Evolutionary conservation across 2,329 filamentous ascomycete species (phyloP).

Genomic region (Epicoccum nigrum): DNA sequence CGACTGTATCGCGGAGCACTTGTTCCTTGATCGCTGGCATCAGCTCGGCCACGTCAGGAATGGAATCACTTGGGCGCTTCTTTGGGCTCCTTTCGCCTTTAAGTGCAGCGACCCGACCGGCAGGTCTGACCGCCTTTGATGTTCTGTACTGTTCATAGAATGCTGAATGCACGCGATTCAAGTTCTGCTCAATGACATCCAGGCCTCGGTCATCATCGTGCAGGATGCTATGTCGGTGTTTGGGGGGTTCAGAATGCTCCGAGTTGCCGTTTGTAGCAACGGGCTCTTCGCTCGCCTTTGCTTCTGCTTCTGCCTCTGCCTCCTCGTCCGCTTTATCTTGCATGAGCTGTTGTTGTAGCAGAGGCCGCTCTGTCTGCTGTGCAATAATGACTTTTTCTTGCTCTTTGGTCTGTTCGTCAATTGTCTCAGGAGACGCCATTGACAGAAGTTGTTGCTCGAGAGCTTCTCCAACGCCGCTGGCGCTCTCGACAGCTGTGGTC

Average conservation of each 20-base stretch:
- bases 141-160: conserved; percentile 86
- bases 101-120: conserved; percentile 57
- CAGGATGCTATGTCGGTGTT: conserved; percentile 75
- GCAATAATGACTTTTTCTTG: conserved; percentile 88
- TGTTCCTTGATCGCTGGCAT: conserved; percentile 79
- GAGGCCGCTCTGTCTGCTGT: conserved; percentile 84
- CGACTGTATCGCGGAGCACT: conserved; percentile 74
- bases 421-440: conserved; percentile 74
- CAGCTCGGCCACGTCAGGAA: conserved; percentile 87
- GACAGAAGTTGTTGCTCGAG: conserved; percentile 77
- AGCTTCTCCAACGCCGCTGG: conserved; percentile 60
- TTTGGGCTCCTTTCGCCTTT: conserved; percentile 58
- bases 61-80: conserved; percentile 59
- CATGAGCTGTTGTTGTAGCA: conserved; percentile 90
- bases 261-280: conserved; percentile 49
- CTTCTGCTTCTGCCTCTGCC: conserved; percentile 50
- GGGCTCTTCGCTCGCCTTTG: conserved; percentile 56
- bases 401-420: conserved; percentile 79
- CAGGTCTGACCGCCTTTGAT: conserved; percentile 50
- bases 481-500: conserved; percentile 17
- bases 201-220: conserved; percentile 89
- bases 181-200: conserved; percentile 73
- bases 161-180: conserved; percentile 74
- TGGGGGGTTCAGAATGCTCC: conserved; percentile 41
- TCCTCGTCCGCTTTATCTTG: conserved; percentile 83